Conservation (phyloP, 2,329 filamentous ascomycete species). For the Pseudogymnoascus sp. region DNA sequence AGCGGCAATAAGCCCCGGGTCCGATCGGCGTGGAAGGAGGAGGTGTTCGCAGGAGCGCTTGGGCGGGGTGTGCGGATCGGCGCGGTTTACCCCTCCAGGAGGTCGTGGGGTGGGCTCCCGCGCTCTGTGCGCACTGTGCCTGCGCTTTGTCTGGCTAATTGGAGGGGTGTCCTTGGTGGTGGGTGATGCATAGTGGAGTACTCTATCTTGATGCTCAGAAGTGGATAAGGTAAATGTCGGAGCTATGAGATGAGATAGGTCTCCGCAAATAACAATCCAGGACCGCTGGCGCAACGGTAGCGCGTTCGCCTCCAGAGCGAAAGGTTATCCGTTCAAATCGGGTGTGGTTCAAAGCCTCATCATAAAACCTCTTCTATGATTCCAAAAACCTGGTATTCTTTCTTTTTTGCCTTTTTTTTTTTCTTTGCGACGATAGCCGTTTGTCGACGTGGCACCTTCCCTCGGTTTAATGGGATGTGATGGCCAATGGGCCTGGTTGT, state of each 20-base stretch:
- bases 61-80: background rate
- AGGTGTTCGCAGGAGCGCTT: conserved; percentile 7
- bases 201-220: background rate
- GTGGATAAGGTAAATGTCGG: background rate
- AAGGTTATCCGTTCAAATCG: conserved; percentile 14
- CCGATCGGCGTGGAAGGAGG: background rate
- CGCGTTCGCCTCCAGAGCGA: conserved; percentile 14
- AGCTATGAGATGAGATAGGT: background rate
- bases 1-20: background rate
- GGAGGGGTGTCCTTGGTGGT: background rate
- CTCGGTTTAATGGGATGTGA: background rate
- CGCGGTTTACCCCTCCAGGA: background rate
- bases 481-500: background rate
- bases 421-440: background rate
- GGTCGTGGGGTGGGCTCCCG: background rate
- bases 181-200: background rate
- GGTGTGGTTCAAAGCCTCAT: conserved; percentile 14
- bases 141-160: conserved; percentile 1
- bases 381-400: background rate
- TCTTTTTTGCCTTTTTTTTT: background rate
- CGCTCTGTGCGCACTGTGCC: background rate
- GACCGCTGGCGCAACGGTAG: conserved; percentile 14
- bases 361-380: conserved; percentile 1
- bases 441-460: conserved; percentile 2
- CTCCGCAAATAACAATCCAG: conserved; percentile 1